Evolutionary conservation across 2,329 filamentous ascomycete genomes (phyloP).

Genomic region (Pochonia chlamydosporia): DNA sequence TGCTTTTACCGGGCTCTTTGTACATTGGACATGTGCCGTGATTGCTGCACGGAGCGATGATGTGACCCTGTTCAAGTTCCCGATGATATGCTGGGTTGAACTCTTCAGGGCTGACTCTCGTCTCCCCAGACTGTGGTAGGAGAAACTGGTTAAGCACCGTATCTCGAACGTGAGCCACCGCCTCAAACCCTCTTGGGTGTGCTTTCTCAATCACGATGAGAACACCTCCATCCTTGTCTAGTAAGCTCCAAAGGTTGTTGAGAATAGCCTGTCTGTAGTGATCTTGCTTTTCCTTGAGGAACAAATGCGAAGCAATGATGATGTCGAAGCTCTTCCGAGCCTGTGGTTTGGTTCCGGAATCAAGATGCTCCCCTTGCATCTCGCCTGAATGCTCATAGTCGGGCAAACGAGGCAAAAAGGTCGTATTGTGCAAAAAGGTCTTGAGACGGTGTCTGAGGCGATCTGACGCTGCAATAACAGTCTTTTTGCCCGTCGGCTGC

Average conservation of each 20-base stretch:
- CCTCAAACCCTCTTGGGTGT: constrained; percentile 85
- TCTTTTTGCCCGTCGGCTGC: constrained; percentile 63
- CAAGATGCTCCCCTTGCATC: constrained; percentile 51
- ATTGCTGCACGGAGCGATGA: constrained; percentile 78
- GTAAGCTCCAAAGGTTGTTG: constrained; percentile 82
- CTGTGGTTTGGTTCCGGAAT: constrained; percentile 48
- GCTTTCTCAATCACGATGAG: constrained; percentile 88
- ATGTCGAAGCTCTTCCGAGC: constrained; percentile 79
- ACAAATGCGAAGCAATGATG: constrained; percentile 79
- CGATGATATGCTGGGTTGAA: constrained; percentile 33
- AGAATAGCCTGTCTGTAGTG: constrained; percentile 72
- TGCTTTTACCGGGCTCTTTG: constrained; percentile 58
- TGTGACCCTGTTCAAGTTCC: constrained; percentile 54
- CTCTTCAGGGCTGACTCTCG: constrained; percentile 26
- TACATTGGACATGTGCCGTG: constrained; percentile 90
- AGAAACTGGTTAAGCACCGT: constrained; percentile 74
- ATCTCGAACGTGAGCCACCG: constrained; percentile 77
- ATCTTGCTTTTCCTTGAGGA: constrained; percentile 71
- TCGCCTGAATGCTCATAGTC: constrained; percentile 68
- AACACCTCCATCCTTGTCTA: constrained; percentile 79
- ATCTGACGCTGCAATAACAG: constrained; percentile 73
- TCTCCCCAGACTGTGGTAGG: constrained; percentile 37
- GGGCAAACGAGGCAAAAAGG: constrained; percentile 85
- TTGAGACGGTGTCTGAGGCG: constrained; percentile 70
- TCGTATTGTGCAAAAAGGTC: constrained; percentile 77